Percentiles rank a stretch among this genome's conserved stretches.
These are phyloP conservation scores for Silene coronaria DNA, from an alignment of 179 eudicot species.

Conservation along the genomic window DNA sequence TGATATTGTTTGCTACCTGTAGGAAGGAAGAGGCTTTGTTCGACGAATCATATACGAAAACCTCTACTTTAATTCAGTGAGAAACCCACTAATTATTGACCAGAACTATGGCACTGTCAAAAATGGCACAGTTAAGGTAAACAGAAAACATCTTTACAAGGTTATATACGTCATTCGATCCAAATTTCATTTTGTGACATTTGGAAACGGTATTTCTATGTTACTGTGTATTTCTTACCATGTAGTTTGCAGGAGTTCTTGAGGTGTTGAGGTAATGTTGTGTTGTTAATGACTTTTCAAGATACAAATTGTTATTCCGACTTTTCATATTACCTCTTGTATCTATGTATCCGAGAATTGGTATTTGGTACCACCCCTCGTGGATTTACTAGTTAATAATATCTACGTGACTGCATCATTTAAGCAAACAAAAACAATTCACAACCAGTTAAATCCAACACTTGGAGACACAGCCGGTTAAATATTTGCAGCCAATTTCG, in stretches of 20 bases:
- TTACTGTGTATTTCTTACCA: background rate
- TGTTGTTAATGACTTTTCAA: background rate
- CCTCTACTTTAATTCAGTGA: conserved; percentile 32
- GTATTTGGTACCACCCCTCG: background rate
- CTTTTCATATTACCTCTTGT: background rate
- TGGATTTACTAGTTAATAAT: background rate
- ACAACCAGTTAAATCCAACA: too few relatives aligned
- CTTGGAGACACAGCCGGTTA: too few relatives aligned
- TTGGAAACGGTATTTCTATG: background rate
- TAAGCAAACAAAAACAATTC: too few relatives aligned
- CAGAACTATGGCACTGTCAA: conserved; percentile 41
- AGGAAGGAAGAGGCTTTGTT: conserved; percentile 55
- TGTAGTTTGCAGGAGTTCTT: background rate
- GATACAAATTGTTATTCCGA: too few relatives aligned
- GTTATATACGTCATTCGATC: background rate
- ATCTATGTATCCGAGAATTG: background rate
- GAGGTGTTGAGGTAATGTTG: background rate
- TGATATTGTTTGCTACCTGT: background rate
- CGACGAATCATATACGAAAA: conserved; percentile 39
- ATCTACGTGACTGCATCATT: background rate
- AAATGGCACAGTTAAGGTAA: conserved; percentile 30
- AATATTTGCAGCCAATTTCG: too few relatives aligned
- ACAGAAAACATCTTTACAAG: background rate
- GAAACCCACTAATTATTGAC: conserved; percentile 53
- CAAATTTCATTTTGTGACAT: background rate